Conservation (phyloP, 2,329 filamentous ascomycete species). For the Fusarium austroafricanum region DNA sequence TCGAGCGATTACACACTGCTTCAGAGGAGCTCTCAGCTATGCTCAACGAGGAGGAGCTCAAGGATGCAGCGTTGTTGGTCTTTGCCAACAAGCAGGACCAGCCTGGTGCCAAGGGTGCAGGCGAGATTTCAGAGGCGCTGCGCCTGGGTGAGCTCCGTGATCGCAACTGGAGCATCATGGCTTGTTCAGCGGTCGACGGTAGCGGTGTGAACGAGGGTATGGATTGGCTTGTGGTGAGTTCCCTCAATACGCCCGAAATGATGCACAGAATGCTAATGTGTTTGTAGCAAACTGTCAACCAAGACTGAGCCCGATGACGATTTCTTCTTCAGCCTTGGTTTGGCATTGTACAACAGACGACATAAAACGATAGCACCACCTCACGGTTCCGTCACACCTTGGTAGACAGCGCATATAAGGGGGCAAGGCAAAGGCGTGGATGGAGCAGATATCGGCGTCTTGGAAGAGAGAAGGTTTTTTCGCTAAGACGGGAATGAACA, state of each 20-base stretch:
- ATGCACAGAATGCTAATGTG: conserved; percentile 12
- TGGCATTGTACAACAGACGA: conserved; percentile 50
- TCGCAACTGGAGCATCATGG: conserved; percentile 99
- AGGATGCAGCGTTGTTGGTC: conserved; percentile 90
- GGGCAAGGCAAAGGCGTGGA: conserved; percentile 18
- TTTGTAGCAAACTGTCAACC: conserved; percentile 52
- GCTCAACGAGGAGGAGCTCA: conserved; percentile 96
- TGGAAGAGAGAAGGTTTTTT: conserved; percentile 25
- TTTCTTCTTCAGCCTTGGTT: conserved; percentile 35
- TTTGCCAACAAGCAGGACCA: conserved; percentile 99
- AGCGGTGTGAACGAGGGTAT: conserved; percentile 96
- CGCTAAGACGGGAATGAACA: conserved; percentile 10
- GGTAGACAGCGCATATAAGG: conserved; percentile 44
- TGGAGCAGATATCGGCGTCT: conserved; percentile 39
- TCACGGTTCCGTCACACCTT: conserved; percentile 45
- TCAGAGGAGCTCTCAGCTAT: conserved; percentile 93
- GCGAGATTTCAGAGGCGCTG: conserved; percentile 94
- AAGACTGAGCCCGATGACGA: conserved; percentile 46
- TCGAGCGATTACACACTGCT: conserved; percentile 91
- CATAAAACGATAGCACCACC: conserved; percentile 48
- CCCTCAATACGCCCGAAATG: too few relatives aligned
- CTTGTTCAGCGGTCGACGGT: conserved; percentile 95
- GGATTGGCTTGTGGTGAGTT: conserved; percentile 94
- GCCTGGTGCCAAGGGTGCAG: conserved; percentile 94
- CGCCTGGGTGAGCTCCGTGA: conserved; percentile 91